Evolutionary conservation across 345 rosid genomes (phyloP).

Genomic region (Linum trigynum): DNA sequence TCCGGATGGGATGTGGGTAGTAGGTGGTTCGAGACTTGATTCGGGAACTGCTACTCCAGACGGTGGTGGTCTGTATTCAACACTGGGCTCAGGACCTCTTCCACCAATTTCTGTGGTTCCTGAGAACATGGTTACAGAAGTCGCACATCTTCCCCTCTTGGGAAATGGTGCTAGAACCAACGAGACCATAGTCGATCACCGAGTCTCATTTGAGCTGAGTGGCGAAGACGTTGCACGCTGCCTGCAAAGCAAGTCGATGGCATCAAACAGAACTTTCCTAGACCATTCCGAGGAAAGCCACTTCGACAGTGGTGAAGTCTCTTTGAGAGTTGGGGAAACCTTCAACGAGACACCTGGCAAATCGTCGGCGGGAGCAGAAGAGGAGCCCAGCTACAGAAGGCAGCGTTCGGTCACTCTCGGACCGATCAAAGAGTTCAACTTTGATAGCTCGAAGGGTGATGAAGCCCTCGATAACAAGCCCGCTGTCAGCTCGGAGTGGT

Average conservation of each 20-base stretch:
- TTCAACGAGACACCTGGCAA: conserved; percentile 24
- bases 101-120: conserved; percentile 59
- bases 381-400: conserved; percentile 32
- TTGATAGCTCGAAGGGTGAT: conserved; percentile 54
- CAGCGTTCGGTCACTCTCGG: conserved; percentile 58
- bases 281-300: conserved; percentile 21
- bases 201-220: conserved; percentile 87
- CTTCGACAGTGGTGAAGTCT: conserved; percentile 18
- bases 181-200: conserved; percentile 41
- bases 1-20: not conserved
- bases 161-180: conserved; percentile 35
- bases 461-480: conserved; percentile 36
- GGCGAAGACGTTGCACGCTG: conserved; percentile 95
- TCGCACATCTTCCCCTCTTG: conserved; percentile 37
- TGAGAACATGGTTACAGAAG: conserved; percentile 40
- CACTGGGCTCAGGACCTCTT: conserved; percentile 59
- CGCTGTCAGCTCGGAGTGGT: conserved; percentile 57
- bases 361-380: conserved; percentile 31
- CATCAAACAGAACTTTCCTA: conserved; percentile 26
- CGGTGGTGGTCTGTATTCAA: conserved; percentile 3
- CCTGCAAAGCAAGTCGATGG: conserved; percentile 47
- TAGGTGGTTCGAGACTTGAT: not conserved
- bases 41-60: conserved; percentile 2
- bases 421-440: conserved; percentile 80
- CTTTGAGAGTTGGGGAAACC: conserved; percentile 20